Percentiles rank a stretch among this genome's conserved stretches.
Conservation (phyloP, 805 yeast species). For the Kuraishia ogatae region DNA sequence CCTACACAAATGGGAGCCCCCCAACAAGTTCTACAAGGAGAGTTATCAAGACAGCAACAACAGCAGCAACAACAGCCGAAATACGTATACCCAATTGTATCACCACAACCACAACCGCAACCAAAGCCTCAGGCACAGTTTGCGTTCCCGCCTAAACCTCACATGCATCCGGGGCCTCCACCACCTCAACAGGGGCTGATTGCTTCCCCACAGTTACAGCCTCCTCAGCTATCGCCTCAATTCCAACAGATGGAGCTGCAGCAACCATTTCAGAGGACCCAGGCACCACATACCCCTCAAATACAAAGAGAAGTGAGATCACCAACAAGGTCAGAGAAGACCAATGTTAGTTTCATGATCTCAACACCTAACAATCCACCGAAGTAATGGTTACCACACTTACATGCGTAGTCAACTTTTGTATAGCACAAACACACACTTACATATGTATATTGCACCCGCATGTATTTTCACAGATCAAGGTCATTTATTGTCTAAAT, state of each 20-base stretch:
- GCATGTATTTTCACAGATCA: no score
- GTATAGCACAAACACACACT: no score
- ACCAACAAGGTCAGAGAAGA: slow-evolving; percentile 1
- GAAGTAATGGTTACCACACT: slow-evolving; percentile 1
- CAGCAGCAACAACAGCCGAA: slow-evolving; percentile 2
- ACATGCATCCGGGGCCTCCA: slow-evolving; percentile 4
- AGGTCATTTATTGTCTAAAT: no score
- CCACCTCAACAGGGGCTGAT: slow-evolving; percentile 1
- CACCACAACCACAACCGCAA: background rate
- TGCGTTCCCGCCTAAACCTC: no score
- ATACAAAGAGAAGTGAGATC: background rate
- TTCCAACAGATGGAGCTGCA: background rate
- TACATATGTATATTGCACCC: no score
- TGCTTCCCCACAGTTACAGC: background rate
- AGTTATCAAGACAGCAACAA: background rate
- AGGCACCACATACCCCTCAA: background rate
- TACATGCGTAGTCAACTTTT: background rate
- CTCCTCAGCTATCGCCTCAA: background rate
- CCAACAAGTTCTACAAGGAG: background rate
- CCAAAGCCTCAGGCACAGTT: slow-evolving; percentile 2
- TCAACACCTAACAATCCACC: slow-evolving; percentile 6
- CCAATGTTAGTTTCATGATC: slow-evolving; percentile 6
- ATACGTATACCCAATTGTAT: background rate
- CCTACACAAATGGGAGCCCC: background rate
- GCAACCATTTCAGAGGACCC: background rate